A percentile compares a stretch with the other conserved stretches of the same genome.
phyloP scores from a whole-genome alignment of 1,284 basidiomycete species.

The Cutaneotrichosporon dermatis region DNA sequence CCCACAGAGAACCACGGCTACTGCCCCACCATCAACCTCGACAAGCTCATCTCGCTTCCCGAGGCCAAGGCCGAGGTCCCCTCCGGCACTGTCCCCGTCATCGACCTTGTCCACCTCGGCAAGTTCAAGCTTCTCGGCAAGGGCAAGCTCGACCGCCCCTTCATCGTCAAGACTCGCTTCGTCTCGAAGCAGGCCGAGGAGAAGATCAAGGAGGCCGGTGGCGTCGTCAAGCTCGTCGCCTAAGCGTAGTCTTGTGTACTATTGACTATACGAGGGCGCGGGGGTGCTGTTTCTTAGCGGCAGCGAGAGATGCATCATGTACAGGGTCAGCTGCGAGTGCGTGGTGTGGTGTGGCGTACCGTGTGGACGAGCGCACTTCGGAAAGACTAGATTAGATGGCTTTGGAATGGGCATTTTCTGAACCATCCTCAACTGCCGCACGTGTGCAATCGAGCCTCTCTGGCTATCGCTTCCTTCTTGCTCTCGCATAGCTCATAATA shows the following conservation, averaged over 20 bases:
- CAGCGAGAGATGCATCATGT: no score
- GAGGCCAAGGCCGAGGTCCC: slow-evolving; percentile 49
- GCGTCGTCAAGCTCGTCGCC: slow-evolving; percentile 84
- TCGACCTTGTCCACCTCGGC: slow-evolving; percentile 78
- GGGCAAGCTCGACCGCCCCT: slow-evolving; percentile 56
- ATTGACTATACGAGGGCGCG: no score
- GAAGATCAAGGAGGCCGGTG: slow-evolving; percentile 79
- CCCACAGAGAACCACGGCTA: slow-evolving; percentile 67
- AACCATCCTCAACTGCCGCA: no score
- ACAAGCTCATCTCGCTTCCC: slow-evolving; percentile 55
- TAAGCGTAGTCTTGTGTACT: slow-evolving; percentile 45
- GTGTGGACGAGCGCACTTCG: no score
- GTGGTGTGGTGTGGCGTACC: no score
- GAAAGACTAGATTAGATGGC: no score
- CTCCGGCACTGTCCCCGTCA: slow-evolving; percentile 70
- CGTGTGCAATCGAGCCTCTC: no score
- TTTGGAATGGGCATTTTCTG: no score
- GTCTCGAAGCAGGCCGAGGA: slow-evolving; percentile 82
- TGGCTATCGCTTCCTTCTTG: no score
- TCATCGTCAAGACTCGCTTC: slow-evolving; percentile 94
- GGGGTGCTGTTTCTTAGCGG: no score
- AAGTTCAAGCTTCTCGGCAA: slow-evolving; percentile 74
- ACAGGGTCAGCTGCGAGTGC: no score
- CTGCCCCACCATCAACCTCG: slow-evolving; percentile 94
- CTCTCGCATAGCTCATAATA: no score